Evolutionary conservation across 2,329 filamentous ascomycete species (phyloP), one percentile per base, ranked within the genome.

Genomic region (Apiospora hydei): DNA sequence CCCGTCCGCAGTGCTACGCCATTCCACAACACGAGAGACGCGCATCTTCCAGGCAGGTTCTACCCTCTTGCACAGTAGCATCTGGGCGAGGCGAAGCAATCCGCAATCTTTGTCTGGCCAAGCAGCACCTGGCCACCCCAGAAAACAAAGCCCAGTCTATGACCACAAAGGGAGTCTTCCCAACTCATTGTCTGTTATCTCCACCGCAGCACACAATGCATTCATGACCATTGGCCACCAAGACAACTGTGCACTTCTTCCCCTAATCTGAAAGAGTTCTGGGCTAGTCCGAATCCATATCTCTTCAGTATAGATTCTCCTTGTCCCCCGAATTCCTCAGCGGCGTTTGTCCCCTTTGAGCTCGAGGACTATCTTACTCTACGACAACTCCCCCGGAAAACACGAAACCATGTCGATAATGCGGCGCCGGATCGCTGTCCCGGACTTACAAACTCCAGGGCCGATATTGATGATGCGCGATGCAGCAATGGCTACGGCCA

Each of bases 351-450:
- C 70, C 51, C 51, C 70, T 64, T 64, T 41, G 57, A 64, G 8
- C 57, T 41, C 34, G 34, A 41, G 57, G 57, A 44, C 30, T 34
- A 64, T 64, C 72, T 71, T 69, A 61, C 61, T 72, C 34, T 71
- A 70, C 72, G 69, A 72, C 71, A 64, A 64, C 66, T 57, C 69
- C 66, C 69, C 67, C 49, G 67, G 47, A 68, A 49, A 44, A 57
- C 70, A 61, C 69, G 71, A 68, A 67, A 74, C 64, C 69, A 81
- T 81, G 79, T 78, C 79, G 69, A 75, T 78, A 70, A 73, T 80
- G 76, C 76, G 77, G 76, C 79, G 79, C 77, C 75, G 79, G 79
- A 74, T 81, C 79, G 79, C 78, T 75, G 78, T 77, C 71, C 38
- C 79, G 69, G 79, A 74, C 69, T 69, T 77, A 72, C 72, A 79